Conservation (phyloP, 225 moss, liverwort and hornwort species). For the Neckera pumila region DNA sequence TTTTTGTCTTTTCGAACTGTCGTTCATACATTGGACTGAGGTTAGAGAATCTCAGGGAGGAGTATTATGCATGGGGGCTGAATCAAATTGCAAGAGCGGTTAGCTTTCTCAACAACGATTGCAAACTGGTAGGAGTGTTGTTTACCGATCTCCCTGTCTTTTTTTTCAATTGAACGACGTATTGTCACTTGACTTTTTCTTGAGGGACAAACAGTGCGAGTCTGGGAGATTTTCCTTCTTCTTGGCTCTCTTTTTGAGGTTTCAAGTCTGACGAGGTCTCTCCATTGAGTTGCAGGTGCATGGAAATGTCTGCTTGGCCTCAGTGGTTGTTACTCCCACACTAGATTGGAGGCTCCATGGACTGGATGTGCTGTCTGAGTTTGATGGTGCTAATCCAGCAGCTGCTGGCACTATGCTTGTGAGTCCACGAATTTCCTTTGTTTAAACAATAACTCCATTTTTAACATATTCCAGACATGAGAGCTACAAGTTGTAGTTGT, state of each 20-base stretch:
- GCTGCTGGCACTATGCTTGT: conserved; percentile 88
- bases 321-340: conserved; percentile 84
- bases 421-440: neutral
- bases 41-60: conserved; percentile 55
- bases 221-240: neutral
- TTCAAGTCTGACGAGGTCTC: neutral
- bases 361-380: conserved; percentile 88
- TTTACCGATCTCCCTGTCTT: neutral
- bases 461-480: neutral
- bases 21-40: neutral
- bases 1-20: neutral
- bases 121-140: conserved; percentile 65
- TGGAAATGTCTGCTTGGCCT: conserved; percentile 87
- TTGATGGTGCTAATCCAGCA: conserved; percentile 82
- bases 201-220: neutral
- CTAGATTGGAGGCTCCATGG: conserved; percentile 96
- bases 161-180: neutral
- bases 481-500: neutral
- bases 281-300: conserved; percentile 51
- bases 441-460: neutral
- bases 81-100: conserved; percentile 89
- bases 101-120: conserved; percentile 97
- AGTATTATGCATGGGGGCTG: conserved; percentile 95
- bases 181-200: neutral
- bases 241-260: neutral